Conservation (phyloP, 441 rosid genomes). For the Pelargonium australe region DNA sequence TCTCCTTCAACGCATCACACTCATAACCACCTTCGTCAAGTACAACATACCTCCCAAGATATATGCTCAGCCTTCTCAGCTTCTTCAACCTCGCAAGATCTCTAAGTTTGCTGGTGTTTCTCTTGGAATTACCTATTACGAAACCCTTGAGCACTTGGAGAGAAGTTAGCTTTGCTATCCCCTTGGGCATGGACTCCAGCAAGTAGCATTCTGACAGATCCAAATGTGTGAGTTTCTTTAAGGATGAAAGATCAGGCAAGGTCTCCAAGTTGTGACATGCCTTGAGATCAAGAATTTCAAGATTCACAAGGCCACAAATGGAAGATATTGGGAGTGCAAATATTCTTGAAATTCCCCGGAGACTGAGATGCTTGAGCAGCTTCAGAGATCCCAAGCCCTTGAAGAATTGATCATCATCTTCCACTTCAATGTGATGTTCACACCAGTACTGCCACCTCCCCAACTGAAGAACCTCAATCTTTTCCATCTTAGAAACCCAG, state of each 20-base stretch:
- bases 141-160: constrained; percentile 16
- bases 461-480: constrained; percentile 10
- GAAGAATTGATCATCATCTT: constrained; percentile 8
- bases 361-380: too few species aligned
- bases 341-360: too few species aligned
- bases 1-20: not conserved
- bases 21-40: not conserved
- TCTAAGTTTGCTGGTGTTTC: not conserved
- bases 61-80: constrained; percentile 16
- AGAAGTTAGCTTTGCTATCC: not conserved
- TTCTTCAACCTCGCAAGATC: constrained; percentile 7
- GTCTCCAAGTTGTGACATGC: constrained; percentile 14
- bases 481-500: constrained; percentile 7
- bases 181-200: constrained; percentile 17
- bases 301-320: too few species aligned
- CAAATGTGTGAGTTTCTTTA: constrained; percentile 18
- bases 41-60: constrained; percentile 9
- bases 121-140: not conserved
- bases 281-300: too few species aligned
- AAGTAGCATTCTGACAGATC: constrained; percentile 21
- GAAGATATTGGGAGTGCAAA: too few species aligned
- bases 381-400: not conserved
- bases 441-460: constrained; percentile 2
- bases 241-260: constrained; percentile 14
- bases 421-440: constrained; percentile 6